Conservation (phyloP, 2,329 filamentous ascomycete species). For the Botrytis porri region DNA sequence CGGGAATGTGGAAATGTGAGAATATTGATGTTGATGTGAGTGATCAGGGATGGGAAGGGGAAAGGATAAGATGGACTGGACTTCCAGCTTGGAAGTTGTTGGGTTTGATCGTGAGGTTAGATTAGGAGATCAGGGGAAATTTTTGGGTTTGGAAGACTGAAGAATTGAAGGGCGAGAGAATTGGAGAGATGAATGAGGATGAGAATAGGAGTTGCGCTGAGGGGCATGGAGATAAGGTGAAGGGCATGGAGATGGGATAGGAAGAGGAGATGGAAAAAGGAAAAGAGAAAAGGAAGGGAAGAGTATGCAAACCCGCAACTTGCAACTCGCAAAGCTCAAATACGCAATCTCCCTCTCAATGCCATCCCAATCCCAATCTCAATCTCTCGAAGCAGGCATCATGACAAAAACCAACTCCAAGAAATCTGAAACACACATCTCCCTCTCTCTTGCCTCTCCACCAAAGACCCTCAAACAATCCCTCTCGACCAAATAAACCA, state of each 20-base stretch:
- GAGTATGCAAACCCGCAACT: background rate
- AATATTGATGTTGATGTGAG: background rate
- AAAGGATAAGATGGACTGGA: fast-evolving
- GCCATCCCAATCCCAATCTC: no score
- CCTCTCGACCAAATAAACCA: no score
- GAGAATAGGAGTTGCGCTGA: no score
- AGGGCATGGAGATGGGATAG: no score
- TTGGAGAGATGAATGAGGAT: background rate
- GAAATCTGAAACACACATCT: no score
- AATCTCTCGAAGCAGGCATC: no score
- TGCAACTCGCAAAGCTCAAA: background rate
- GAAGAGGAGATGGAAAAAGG: no score
- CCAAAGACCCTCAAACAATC: no score
- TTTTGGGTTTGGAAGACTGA: background rate
- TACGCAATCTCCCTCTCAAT: background rate
- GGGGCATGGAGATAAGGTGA: background rate
- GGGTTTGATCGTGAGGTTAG: background rate
- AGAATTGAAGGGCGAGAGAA: background rate
- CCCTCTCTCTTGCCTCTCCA: no score
- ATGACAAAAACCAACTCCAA: background rate
- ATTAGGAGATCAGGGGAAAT: no score
- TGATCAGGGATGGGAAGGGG: no score
- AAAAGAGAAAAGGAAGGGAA: background rate
- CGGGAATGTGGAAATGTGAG: no score
- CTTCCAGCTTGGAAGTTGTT: background rate